These are phyloP conservation scores for Leccinum subtestaceum DNA, from an alignment of 768 basidiomycete species.

Conservation along the genomic window DNA sequence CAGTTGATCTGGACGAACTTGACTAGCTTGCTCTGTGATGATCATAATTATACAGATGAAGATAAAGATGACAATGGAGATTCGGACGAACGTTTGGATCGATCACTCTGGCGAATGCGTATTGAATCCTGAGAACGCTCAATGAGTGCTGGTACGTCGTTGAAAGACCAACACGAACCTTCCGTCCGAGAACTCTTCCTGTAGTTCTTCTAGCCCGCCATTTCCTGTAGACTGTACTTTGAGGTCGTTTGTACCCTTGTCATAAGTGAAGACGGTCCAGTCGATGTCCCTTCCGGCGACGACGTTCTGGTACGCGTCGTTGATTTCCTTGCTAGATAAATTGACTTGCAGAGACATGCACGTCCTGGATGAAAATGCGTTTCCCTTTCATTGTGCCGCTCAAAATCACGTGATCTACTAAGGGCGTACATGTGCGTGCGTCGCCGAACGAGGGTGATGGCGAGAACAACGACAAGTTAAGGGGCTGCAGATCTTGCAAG, in stretches of 20 bases:
- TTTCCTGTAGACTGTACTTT: constrained; percentile 84
- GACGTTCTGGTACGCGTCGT: constrained; percentile 72
- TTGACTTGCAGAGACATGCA: constrained; percentile 79
- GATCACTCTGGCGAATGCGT: constrained; percentile 81
- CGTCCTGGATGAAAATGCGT: too few relatives aligned
- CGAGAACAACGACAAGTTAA: too few relatives aligned
- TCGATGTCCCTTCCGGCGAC: constrained; percentile 64
- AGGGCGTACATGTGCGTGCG: too few relatives aligned
- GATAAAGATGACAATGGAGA: neutral
- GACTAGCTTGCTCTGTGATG: constrained; percentile 64
- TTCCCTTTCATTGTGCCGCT: too few relatives aligned
- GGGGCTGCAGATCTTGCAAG: too few relatives aligned
- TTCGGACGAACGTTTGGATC: constrained; percentile 70
- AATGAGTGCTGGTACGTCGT: constrained; percentile 2
- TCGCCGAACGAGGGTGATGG: too few relatives aligned
- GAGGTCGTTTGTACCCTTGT: constrained; percentile 78
- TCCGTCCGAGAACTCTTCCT: constrained; percentile 95
- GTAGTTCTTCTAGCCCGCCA: constrained; percentile 85
- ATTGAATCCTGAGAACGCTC: constrained; percentile 69
- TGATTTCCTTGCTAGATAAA: constrained; percentile 69
- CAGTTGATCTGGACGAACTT: constrained; percentile 97
- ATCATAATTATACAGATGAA: neutral
- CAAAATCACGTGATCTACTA: constrained; percentile 16
- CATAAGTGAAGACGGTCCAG: constrained; percentile 80
- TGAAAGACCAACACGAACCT: constrained; percentile 46